Conservation (phyloP, 2,329 filamentous ascomycete species). For the Hypoxylon sp. region DNA sequence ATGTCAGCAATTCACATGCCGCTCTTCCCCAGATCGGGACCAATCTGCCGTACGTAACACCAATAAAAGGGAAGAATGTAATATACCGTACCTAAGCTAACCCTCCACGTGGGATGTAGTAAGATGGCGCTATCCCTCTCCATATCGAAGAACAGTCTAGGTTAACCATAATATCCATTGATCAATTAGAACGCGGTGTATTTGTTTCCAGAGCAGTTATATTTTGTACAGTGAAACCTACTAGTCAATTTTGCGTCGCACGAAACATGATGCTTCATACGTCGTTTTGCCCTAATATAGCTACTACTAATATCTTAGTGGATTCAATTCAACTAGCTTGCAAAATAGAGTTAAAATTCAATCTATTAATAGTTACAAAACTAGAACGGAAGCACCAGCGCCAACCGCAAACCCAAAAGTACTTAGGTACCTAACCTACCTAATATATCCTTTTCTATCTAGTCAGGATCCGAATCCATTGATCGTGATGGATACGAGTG, state of each 20-base stretch:
- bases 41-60: slow-evolving; percentile 21
- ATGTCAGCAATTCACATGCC: slow-evolving; percentile 30
- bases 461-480: neutral
- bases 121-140: neutral
- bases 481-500: neutral
- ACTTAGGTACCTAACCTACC: neutral
- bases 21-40: slow-evolving; percentile 29
- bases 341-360: neutral
- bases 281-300: neutral
- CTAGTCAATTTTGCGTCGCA: neutral
- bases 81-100: slow-evolving; percentile 6
- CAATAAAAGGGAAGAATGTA: slow-evolving; percentile 12
- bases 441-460: neutral
- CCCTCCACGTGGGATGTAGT: slow-evolving; percentile 16
- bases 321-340: neutral
- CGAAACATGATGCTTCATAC: neutral
- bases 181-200: neutral
- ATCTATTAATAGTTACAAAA: slow-evolving; percentile 1
- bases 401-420: neutral
- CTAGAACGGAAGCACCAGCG: neutral
- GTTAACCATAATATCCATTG: neutral
- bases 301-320: neutral
- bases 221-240: neutral
- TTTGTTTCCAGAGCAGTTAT: neutral
- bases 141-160: neutral